phyloP scores from a whole-genome alignment of 1,284 basidiomycete species.

The Peniophora sp. region DNA sequence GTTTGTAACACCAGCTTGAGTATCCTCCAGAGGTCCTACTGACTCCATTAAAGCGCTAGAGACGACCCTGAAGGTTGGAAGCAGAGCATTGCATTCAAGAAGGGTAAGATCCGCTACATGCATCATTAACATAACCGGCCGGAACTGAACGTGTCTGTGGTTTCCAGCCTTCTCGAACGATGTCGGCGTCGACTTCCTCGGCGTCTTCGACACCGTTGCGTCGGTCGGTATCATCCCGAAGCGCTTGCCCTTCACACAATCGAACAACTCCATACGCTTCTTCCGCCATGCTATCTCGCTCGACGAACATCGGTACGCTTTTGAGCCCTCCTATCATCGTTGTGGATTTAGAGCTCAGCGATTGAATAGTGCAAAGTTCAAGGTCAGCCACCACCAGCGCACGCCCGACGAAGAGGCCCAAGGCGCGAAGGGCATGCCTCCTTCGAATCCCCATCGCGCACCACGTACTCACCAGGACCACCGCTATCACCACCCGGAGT shows the following conservation, averaged over 20 bases:
- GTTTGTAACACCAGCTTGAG: too few relatives aligned
- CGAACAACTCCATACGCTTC: slow-evolving; percentile 47
- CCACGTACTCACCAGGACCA: slow-evolving; percentile 6
- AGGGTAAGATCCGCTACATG: too few relatives aligned
- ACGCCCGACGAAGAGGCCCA: background rate
- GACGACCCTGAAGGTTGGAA: slow-evolving; percentile 25
- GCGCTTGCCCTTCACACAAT: slow-evolving; percentile 45
- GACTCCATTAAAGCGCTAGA: slow-evolving; percentile 5
- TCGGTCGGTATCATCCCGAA: slow-evolving; percentile 38
- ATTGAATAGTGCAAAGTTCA: slow-evolving; percentile 39
- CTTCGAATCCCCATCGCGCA: background rate
- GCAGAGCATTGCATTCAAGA: slow-evolving; percentile 31
- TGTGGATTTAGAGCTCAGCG: too few relatives aligned
- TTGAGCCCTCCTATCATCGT: too few relatives aligned
- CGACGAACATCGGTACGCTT: slow-evolving; percentile 48
- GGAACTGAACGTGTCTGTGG: too few relatives aligned
- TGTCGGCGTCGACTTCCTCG: slow-evolving; percentile 41
- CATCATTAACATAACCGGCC: too few relatives aligned
- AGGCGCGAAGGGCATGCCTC: background rate
- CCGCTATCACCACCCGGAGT: slow-evolving; percentile 8
- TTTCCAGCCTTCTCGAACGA: slow-evolving; percentile 31
- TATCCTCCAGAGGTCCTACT: too few relatives aligned
- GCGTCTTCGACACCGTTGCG: slow-evolving; percentile 48
- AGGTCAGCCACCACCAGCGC: slow-evolving; percentile 25
- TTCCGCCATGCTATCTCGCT: slow-evolving; percentile 65